These are phyloP conservation scores for Penicillium coffeae DNA, from an alignment of 495 filamentous ascomycete species.

Conservation along the genomic window DNA sequence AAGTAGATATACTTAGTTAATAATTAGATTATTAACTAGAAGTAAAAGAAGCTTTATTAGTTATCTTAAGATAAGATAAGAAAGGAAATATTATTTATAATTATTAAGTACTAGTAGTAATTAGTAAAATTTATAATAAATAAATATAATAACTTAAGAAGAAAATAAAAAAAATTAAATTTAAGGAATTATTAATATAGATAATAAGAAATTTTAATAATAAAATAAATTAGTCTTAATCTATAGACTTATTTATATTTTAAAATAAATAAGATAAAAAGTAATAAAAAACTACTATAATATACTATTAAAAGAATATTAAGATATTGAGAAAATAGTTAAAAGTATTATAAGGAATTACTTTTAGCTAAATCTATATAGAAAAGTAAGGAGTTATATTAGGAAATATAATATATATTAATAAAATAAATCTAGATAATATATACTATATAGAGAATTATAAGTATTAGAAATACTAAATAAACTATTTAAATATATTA, in stretches of 20 bases:
- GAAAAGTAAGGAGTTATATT: background rate
- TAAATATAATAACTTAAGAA: background rate
- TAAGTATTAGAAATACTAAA: background rate
- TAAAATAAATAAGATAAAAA: background rate
- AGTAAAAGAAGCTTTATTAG: background rate
- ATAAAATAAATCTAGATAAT: background rate
- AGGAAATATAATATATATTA: background rate
- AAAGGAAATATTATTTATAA: background rate
- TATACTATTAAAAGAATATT: constrained; percentile 4
- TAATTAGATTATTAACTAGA: background rate
- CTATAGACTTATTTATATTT: background rate
- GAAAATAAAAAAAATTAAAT: background rate
- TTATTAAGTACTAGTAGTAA: background rate
- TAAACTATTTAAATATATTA: background rate
- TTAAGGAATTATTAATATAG: background rate
- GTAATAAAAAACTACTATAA: constrained; percentile 4
- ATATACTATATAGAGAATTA: background rate
- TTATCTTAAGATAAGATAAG: background rate
- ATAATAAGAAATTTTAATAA: background rate
- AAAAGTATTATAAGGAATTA: constrained; percentile 6
- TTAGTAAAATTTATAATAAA: background rate
- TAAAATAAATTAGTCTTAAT: background rate
- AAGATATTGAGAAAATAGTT: constrained; percentile 5
- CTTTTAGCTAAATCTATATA: background rate
- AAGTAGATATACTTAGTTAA: background rate